Evolutionary conservation across 139 green algal genomes (phyloP).

Genomic region (Chlamydomonas sphaeroides): DNA sequence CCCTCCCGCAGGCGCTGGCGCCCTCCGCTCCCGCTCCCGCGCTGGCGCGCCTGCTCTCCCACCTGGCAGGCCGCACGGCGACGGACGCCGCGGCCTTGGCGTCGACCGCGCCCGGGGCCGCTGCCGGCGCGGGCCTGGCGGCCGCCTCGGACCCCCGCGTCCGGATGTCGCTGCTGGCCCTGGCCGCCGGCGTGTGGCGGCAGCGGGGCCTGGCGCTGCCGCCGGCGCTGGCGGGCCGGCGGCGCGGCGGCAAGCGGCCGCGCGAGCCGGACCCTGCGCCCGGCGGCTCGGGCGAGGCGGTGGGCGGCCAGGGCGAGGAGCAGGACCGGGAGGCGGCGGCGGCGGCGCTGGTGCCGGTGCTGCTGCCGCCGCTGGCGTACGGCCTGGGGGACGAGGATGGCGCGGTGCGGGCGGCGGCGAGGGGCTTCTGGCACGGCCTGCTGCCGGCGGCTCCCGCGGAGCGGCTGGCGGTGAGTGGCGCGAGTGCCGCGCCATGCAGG

Average conservation of each 20-base stretch:
- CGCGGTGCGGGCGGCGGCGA: conserved; percentile 1
- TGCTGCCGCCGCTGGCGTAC: conserved; percentile 26
- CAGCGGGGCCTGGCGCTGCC: not conserved
- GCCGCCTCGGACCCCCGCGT: not conserved
- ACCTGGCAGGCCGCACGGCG: not conserved
- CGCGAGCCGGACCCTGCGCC: too few relatives aligned
- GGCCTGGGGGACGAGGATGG: conserved; percentile 7
- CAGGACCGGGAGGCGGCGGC: too few relatives aligned
- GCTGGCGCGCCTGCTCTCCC: not conserved
- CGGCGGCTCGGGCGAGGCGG: too few relatives aligned
- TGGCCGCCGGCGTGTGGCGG: not conserved
- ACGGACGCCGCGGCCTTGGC: too few relatives aligned
- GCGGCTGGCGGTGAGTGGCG: conserved; percentile 17
- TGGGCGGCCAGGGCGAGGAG: too few relatives aligned
- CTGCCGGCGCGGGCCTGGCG: not conserved
- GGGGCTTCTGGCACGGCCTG: not conserved
- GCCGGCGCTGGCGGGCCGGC: too few relatives aligned
- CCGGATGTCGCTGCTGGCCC: conserved; percentile 12
- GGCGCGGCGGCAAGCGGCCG: too few relatives aligned
- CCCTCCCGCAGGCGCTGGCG: not conserved
- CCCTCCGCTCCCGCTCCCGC: not conserved
- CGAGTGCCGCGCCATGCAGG: not conserved
- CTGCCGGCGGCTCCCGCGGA: conserved; percentile 22
- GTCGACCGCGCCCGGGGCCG: too few relatives aligned
- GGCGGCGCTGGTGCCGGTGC: conserved; percentile 3